These are phyloP conservation scores for Candida peoriensis DNA, from an alignment of 805 yeast genomes.

Conservation along the genomic window DNA sequence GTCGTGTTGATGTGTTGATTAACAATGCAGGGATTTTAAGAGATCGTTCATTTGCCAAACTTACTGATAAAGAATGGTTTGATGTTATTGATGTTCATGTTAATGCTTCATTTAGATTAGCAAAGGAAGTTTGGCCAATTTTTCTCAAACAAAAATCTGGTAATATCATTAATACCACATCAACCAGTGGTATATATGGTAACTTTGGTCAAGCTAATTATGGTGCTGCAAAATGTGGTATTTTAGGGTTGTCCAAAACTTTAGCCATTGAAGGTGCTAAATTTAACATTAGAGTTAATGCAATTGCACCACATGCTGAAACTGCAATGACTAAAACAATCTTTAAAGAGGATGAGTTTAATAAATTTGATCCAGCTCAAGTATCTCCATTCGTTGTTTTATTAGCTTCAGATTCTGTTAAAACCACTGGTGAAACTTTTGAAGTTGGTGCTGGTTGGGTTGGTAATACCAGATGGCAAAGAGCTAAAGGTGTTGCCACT, in stretches of 20 bases:
- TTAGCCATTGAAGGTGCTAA: constrained; percentile 89
- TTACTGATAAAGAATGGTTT: constrained; percentile 82
- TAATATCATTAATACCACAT: constrained; percentile 79
- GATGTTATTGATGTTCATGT: constrained; percentile 78
- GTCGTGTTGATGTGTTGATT: constrained; percentile 77
- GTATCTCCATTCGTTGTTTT: constrained; percentile 88
- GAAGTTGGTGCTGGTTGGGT: constrained; percentile 98
- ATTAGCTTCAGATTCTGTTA: constrained; percentile 67
- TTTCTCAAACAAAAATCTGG: constrained; percentile 77
- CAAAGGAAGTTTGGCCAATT: constrained; percentile 90
- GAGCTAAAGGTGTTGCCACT: constrained; percentile 78
- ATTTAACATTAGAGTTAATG: constrained; percentile 67
- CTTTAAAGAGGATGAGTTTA: constrained; percentile 72
- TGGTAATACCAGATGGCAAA: constrained; percentile 92
- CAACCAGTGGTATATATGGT: constrained; percentile 96
- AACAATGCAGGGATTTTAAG: constrained; percentile 95
- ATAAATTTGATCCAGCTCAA: constrained; percentile 78
- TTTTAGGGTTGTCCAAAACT: constrained; percentile 79
- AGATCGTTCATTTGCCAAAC: constrained; percentile 81
- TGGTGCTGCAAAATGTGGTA: constrained; percentile 88
- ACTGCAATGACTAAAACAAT: constrained; percentile 94
- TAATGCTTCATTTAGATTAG: constrained; percentile 72
- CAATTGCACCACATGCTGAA: constrained; percentile 96
- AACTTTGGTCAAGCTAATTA: constrained; percentile 97
- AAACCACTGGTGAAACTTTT: constrained; percentile 71